Evolutionary conservation across 2,329 filamentous ascomycete species (phyloP).

Genomic region (Pseudogymnoascus sp.): DNA sequence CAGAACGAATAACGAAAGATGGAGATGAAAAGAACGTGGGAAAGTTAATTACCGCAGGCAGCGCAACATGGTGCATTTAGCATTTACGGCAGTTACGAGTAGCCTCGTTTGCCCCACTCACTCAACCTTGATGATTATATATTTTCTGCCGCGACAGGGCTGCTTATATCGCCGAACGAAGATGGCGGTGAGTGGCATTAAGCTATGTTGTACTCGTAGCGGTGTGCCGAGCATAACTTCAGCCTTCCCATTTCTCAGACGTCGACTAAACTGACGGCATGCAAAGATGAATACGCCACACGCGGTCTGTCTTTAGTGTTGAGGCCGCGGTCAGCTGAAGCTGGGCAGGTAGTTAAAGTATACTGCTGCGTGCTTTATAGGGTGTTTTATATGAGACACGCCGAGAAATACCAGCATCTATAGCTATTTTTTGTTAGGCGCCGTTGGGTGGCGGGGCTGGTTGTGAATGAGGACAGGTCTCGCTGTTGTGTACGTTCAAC

Average conservation of each 20-base stretch:
- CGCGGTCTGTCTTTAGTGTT: not conserved
- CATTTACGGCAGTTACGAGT: not conserved
- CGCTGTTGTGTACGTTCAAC: not conserved
- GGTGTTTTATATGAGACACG: not conserved
- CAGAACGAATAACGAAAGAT: not conserved
- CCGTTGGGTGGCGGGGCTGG: not conserved
- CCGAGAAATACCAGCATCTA: not conserved
- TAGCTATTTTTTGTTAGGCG: not conserved
- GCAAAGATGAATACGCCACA: not conserved
- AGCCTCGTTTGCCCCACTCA: constrained; percentile 5
- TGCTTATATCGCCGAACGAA: not conserved
- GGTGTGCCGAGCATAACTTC: not conserved
- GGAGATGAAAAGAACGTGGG: not conserved
- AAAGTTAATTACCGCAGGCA: not conserved
- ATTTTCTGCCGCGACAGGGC: not conserved
- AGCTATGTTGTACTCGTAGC: not conserved
- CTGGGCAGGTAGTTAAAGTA: not conserved
- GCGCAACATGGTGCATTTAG: not conserved
- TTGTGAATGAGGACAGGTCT: not conserved
- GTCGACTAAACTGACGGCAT: not conserved
- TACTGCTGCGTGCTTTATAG: no score
- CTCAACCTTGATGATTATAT: not conserved
- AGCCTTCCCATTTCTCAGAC: constrained; percentile 4
- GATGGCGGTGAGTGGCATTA: not conserved
- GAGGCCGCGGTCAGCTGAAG: not conserved